Evolutionary conservation across 352 stramenopile species (phyloP).

Genomic region (Pythium sukuiense): DNA sequence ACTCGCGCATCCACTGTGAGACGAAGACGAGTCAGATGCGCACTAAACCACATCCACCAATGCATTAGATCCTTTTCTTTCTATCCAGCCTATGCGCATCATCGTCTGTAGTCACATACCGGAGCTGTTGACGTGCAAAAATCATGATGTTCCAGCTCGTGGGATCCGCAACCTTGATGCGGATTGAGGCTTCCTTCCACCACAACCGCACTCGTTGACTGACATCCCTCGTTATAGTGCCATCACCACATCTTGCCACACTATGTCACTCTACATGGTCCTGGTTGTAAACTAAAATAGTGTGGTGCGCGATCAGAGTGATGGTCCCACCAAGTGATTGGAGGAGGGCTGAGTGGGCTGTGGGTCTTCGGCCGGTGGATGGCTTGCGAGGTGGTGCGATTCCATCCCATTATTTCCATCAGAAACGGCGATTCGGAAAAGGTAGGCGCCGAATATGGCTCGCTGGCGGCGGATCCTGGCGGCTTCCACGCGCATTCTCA

Average conservation of each 20-base stretch:
- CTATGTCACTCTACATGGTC: background rate
- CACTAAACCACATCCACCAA: background rate
- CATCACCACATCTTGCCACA: slow-evolving; percentile 3
- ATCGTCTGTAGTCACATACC: background rate
- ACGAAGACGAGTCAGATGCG: background rate
- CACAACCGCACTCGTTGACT: slow-evolving; percentile 13
- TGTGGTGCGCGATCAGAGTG: slow-evolving; percentile 31
- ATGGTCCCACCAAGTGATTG: slow-evolving; percentile 69
- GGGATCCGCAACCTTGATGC: background rate
- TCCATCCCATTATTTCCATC: slow-evolving; percentile 87
- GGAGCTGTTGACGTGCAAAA: slow-evolving; percentile 20
- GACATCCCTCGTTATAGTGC: slow-evolving; percentile 1
- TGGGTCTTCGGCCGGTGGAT: slow-evolving; percentile 15
- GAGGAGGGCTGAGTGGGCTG: slow-evolving; percentile 51
- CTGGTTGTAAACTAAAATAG: slow-evolving; percentile 1
- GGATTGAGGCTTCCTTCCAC: slow-evolving; percentile 16
- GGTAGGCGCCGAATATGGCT: slow-evolving; percentile 16
- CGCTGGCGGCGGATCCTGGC: slow-evolving; percentile 2
- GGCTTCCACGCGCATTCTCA: background rate
- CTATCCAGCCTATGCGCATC: background rate
- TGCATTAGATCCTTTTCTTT: slow-evolving; percentile 2
- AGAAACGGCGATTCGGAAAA: slow-evolving; percentile 54
- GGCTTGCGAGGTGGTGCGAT: slow-evolving; percentile 14
- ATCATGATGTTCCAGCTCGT: background rate
- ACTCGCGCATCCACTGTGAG: slow-evolving; percentile 7